Evolutionary conservation across 2,329 filamentous ascomycete genomes (phyloP), one percentile per base, ranked within the genome.

Genomic region (Eutypa lata): DNA sequence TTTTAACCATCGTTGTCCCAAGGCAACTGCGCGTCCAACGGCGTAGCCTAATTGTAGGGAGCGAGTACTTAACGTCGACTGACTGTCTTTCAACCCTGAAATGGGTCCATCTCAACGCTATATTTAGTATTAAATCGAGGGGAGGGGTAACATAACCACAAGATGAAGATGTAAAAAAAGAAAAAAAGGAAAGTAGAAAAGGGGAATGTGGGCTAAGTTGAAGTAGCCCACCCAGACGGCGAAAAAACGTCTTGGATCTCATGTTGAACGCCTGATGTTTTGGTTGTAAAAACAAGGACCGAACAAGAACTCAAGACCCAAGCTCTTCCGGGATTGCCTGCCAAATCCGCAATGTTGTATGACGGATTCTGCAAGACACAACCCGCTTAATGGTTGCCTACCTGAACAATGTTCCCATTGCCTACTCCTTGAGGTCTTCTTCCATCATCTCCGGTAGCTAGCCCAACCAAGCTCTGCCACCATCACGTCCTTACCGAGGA

Each of bases 261-360:
- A 76, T 82, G 86, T 90, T 89, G 86, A 89, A 87, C 83, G 82
- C 82, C 86, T 78, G 75, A 80, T 86, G 84, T 88, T 89, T 90
- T 89, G 82, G 86, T 90, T 90, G 85, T 79, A 87, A 89, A 90
- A 90, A 88, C 84, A 87, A 80, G 81, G 83, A 87, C 80, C 83
- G 82, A 81, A 83, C 80, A 84, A 84, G 82, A 78, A 77, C 76
- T 80, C 77, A 80, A 82, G 80, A 86, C 80, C 81, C 82, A 82
- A 80, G 76, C 70, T 71, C 70, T 38, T 38, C 73, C 71, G 72
- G 73, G 70, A 69, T 72, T 71, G 66, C 64, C 58, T 67, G 72
- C 71, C 70, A 73, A 70, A 70, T 73, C 76, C 76, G 78, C 78
- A 80, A 90, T 90, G 87, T 90, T 91, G 80, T 82, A 90, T 90